Evolutionary conservation across 2,329 filamentous ascomycete genomes (phyloP).

Genomic region (Clonostachys sp.): DNA sequence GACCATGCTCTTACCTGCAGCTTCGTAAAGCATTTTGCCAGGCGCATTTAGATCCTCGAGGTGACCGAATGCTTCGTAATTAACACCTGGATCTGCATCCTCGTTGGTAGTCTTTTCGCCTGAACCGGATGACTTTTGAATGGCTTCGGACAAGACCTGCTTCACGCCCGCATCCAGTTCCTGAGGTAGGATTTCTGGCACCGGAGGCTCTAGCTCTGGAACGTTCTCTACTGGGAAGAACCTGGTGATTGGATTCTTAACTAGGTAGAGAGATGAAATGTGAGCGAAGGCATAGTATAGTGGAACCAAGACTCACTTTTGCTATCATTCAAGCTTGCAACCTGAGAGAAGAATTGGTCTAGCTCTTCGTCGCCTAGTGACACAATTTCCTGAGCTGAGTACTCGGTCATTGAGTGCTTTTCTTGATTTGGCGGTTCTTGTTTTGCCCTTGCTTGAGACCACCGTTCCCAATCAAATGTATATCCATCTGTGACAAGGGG

Average conservation of each 20-base stretch:
- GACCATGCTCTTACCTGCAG: slow-evolving; percentile 17
- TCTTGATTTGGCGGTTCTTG: no score
- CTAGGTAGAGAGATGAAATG: slow-evolving; percentile 5
- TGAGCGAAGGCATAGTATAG: no score
- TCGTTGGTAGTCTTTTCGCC: no score
- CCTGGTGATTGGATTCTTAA: slow-evolving; percentile 16
- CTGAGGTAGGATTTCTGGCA: slow-evolving; percentile 13
- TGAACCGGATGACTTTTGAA: no score
- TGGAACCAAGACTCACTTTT: slow-evolving; percentile 17
- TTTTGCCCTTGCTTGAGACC: no score
- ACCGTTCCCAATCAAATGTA: no score
- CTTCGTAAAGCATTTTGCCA: slow-evolving; percentile 22
- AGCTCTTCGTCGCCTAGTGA: slow-evolving; percentile 55
- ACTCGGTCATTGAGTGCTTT: no score
- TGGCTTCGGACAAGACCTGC: neutral
- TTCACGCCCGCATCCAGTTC: slow-evolving; percentile 11
- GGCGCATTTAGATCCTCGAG: slow-evolving; percentile 20
- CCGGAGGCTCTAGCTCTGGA: slow-evolving; percentile 5
- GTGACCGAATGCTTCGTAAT: slow-evolving; percentile 14
- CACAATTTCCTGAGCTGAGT: slow-evolving; percentile 47
- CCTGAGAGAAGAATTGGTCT: slow-evolving; percentile 57
- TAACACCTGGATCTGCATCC: neutral
- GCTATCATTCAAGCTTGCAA: slow-evolving; percentile 22
- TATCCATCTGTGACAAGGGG: no score
- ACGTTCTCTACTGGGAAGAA: slow-evolving; percentile 27